Base-by-base conservation (phyloP, 257 asterid genomes). In the Eucommia ulmoides region DNA sequence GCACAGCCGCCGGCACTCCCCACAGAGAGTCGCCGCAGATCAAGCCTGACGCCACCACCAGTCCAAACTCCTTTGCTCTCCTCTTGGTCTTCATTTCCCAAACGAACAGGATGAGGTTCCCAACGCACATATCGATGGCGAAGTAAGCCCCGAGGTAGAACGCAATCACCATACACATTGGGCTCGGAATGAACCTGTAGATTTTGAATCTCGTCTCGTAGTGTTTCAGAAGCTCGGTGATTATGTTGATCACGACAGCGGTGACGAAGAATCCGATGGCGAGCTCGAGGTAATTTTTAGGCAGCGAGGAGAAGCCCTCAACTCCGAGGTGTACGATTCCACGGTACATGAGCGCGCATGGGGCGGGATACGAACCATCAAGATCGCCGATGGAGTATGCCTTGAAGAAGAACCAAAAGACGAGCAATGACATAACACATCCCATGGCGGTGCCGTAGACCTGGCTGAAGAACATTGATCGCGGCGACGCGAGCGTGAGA, bases 151-250 rank as follows among this genome's bases (percentile, higher is more conserved):
- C 88, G 18, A 78, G 85, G 0, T 77, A 66, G 48, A 83, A 83
- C 6, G 93, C 93, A 63, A 78, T 93, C 1, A 93, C 94, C 88
- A 83, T 83, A 7, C 88, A 92, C 93, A 81, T 80, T 8, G 94
- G 93, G 9, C 80, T 70, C 0, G 94, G 93, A 5, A 81, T 57
- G 66, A 75, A 59, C 20, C 53, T 68, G 60, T 83, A 79, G 0
- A 60, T 12, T 68, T 46, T 64, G 62, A 24, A 19, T 0, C 84
- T 85, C 48, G 18, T 7, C n/a, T n/a, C n/a, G n/a, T n/a, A n/a
- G n/a, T n/a, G n/a, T n/a, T n/a, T n/a, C n/a, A n/a, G n/a, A 0
- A 55, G 1, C n/a, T 78, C 94, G 41, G 84, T 81, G 55, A 52
- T 11, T 46, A 83, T 45, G 58, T 83, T 83, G 7, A 66, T 56